phyloP scores from a whole-genome alignment of 495 filamentous ascomycete genomes.

The Talaromyces borbonicus region DNA sequence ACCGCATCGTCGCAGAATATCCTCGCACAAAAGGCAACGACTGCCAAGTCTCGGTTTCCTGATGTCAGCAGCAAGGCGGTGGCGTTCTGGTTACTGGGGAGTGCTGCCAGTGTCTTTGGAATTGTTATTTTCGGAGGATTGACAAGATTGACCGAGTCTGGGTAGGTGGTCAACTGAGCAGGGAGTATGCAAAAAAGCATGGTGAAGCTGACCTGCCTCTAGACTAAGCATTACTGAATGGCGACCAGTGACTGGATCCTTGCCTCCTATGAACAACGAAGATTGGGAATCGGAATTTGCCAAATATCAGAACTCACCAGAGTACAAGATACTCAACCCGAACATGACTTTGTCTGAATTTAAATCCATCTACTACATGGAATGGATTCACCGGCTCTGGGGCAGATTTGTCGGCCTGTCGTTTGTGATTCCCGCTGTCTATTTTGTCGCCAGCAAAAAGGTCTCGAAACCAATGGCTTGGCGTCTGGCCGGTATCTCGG shows the following conservation, averaged over 20 bases:
- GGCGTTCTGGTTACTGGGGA: slow-evolving; percentile 87
- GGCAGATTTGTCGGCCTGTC: slow-evolving; percentile 85
- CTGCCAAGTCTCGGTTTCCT: slow-evolving; percentile 50
- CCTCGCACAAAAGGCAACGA: slow-evolving; percentile 16
- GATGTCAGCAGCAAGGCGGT: slow-evolving; percentile 61
- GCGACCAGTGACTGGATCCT: slow-evolving; percentile 87
- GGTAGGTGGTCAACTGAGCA: slow-evolving; percentile 48
- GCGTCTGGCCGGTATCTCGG: slow-evolving; percentile 72
- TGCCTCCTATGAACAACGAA: slow-evolving; percentile 65
- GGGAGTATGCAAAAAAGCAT: too few relatives aligned
- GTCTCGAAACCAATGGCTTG: slow-evolving; percentile 69
- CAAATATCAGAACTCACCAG: slow-evolving; percentile 82
- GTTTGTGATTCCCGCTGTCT: slow-evolving; percentile 76
- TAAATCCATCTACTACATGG: slow-evolving; percentile 99
- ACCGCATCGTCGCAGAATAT: slow-evolving; percentile 11
- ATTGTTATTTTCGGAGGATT: slow-evolving; percentile 93
- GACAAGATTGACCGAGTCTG: slow-evolving; percentile 90
- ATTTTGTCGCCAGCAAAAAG: slow-evolving; percentile 74
- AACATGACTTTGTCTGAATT: slow-evolving; percentile 88
- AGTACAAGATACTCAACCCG: slow-evolving; percentile 82
- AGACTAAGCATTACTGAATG: slow-evolving; percentile 99
- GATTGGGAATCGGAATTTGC: slow-evolving; percentile 89
- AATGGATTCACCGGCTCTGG: slow-evolving; percentile 95
- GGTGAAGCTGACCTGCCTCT: slow-evolving; percentile 18
- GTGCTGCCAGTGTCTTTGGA: slow-evolving; percentile 86